Base-by-base conservation (phyloP, 345 rosid genomes). In the Eucalyptus decipiens region DNA sequence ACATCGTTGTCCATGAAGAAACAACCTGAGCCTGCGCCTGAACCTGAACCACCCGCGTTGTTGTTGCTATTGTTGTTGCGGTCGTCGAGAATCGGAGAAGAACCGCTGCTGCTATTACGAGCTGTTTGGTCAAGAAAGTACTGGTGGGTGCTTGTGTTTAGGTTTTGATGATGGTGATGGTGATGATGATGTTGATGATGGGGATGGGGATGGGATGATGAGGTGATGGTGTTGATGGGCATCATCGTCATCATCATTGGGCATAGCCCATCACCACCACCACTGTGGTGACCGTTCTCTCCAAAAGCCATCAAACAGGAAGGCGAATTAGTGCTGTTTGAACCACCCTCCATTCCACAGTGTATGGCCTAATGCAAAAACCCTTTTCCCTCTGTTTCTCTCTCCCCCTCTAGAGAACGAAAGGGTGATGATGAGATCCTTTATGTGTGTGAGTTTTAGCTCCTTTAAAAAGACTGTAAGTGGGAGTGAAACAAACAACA, bases 281-380 rank as follows among this genome's bases (percentile, higher is more conserved):
- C 86, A 60, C 67, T 89, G 72, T 28, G 48, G 62, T 93, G 93
- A 91, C 93, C 92, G 93, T 91, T 93, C 92, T 95, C 95, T 91
- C 97, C 98, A 91, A 94, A 94, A 92, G 92, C 93, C 95, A 96
- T 94, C 95, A 95, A 30, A 85, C 62, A 94, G 93, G 94, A 95
- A 88, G 94, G 94, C 88, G 85, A 76, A 40, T 76, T 76, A 76
- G 95, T 92, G 95, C 92, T 93, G 90, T 93, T 95, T 89, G 97
- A 94, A 92, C 96, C 97, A 88, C 96, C 94, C 90, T 95, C 97
- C 99, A 95, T 94, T 92, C 80, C 43, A 86, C 23, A 58, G 45
- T 19, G 58, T 86, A 32, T 52, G 47, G 65, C 87, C 87, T 52
- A 40, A 76, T 12, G 47, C 85, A 72, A 72, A 72, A 40, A 76